Conservation (phyloP, 768 basidiomycete genomes). For the Rhodocollybia butyracea region DNA sequence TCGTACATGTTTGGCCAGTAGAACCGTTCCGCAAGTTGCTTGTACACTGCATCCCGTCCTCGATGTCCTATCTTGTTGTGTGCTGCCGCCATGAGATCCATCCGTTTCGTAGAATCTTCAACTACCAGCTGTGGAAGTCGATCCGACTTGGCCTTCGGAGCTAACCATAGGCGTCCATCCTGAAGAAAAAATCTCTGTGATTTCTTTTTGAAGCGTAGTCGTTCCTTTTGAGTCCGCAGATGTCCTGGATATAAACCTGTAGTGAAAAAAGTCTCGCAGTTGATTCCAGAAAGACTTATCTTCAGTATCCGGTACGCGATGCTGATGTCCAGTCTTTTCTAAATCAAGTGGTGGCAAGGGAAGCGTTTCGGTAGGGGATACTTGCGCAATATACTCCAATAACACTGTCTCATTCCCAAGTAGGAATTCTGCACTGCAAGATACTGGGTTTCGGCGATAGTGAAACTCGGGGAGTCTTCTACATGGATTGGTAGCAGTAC, state of each 20-base stretch:
- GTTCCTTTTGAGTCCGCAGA: conserved; percentile 1
- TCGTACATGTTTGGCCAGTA: too few species aligned
- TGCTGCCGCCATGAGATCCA: conserved; percentile 16
- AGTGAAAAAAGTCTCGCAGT: conserved; percentile 13
- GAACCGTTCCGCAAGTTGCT: too few species aligned
- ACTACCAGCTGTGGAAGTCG: conserved; percentile 22
- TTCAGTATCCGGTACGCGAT: background rate
- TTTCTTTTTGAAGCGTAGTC: conserved; percentile 7
- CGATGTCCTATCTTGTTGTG: conserved; percentile 26
- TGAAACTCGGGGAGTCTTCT: background rate
- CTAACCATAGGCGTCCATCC: conserved; percentile 15
- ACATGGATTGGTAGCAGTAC: background rate
- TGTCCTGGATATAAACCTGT: background rate
- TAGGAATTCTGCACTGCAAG: background rate
- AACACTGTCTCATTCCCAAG: background rate
- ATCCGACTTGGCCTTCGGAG: conserved; percentile 6
- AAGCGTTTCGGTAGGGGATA: background rate
- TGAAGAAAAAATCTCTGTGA: conserved; percentile 15
- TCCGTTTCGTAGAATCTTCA: conserved; percentile 1
- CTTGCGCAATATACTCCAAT: background rate
- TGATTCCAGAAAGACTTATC: conserved; percentile 9
- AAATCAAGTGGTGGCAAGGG: background rate
- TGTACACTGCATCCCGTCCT: too few species aligned
- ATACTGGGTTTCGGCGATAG: background rate
- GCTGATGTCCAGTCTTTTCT: background rate